Evolutionary conservation across 148 eudicot species (phyloP).

Genomic region (Pouteria glomerata): DNA sequence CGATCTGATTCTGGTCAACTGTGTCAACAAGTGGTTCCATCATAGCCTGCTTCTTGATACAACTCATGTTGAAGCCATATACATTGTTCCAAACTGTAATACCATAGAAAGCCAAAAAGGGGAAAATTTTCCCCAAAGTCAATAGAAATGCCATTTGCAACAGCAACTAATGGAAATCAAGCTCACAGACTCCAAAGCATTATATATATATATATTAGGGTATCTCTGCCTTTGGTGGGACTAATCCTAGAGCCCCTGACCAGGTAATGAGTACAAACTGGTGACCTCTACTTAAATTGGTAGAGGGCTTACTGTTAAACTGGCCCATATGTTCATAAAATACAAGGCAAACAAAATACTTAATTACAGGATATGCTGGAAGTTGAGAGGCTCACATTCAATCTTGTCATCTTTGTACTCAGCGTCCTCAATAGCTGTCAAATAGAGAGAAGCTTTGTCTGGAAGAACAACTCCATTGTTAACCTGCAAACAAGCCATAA

Average conservation of each 20-base stretch:
- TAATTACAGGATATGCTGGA: conserved; percentile 1
- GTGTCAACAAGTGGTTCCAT: conserved; percentile 95
- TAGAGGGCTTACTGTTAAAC: not conserved
- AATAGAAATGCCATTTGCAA: not conserved
- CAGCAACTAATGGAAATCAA: conserved; percentile 4
- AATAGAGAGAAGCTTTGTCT: conserved; percentile 78
- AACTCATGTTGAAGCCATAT: conserved; percentile 97
- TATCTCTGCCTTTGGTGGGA: no score
- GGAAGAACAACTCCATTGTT: conserved; percentile 72
- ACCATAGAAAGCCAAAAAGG: conserved; percentile 4
- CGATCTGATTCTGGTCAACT: conserved; percentile 90
- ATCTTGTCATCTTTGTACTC: conserved; percentile 98
- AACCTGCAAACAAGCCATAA: conserved; percentile 51
- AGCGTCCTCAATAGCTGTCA: conserved; percentile 98
- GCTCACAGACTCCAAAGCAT: no score
- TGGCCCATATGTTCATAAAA: not conserved
- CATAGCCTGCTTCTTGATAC: conserved; percentile 84
- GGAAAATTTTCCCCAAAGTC: not conserved
- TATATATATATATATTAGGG: no score
- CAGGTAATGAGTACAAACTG: no score
- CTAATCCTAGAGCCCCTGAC: no score
- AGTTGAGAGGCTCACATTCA: conserved; percentile 58
- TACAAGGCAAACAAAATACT: not conserved
- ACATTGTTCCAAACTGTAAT: conserved; percentile 86
- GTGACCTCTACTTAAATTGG: no score